These are phyloP conservation scores for Aspergillus eucalypticola DNA, from an alignment of 2,329 filamentous ascomycete species.

Conservation along the genomic window DNA sequence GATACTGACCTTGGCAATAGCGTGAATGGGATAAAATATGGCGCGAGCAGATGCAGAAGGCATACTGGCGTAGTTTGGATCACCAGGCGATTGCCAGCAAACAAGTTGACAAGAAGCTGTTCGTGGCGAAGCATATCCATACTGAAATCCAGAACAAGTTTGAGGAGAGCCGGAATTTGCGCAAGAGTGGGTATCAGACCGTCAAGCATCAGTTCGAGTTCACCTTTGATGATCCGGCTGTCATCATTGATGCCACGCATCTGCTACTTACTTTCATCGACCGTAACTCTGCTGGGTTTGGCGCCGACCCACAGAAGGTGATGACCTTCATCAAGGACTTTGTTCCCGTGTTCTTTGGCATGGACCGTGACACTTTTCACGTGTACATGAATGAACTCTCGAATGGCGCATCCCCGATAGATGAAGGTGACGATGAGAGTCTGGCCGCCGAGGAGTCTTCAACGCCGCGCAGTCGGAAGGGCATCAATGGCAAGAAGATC, in stretches of 20 bases:
- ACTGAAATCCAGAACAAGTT: constrained; percentile 90
- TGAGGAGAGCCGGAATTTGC: constrained; percentile 80
- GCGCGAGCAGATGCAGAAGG: constrained; percentile 91
- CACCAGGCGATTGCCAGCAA: constrained; percentile 93
- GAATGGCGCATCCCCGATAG: constrained; percentile 71
- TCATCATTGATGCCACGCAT: constrained; percentile 57
- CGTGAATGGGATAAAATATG: constrained; percentile 99
- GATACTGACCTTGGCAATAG: constrained; percentile 37
- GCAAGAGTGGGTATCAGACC: constrained; percentile 60
- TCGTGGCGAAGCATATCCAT: constrained; percentile 85
- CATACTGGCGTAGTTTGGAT: constrained; percentile 94
- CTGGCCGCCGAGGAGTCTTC: constrained; percentile 65
- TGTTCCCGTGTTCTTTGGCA: constrained; percentile 73
- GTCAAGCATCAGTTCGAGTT: constrained; percentile 74
- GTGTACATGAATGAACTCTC: constrained; percentile 69
- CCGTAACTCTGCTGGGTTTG: constrained; percentile 52
- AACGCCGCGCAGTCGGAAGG: constrained; percentile 67
- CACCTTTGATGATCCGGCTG: constrained; percentile 69
- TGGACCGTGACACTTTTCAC: constrained; percentile 68
- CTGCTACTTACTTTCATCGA: constrained; percentile 51
- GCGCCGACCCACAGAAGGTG: constrained; percentile 69
- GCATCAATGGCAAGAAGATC: constrained; percentile 68
- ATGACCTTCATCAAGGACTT: constrained; percentile 76
- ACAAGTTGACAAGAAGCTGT: constrained; percentile 83
- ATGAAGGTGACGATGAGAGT: constrained; percentile 75